These are phyloP conservation scores for Geosmithia morbida DNA, from an alignment of 2,329 filamentous ascomycete species.

Conservation along the genomic window DNA sequence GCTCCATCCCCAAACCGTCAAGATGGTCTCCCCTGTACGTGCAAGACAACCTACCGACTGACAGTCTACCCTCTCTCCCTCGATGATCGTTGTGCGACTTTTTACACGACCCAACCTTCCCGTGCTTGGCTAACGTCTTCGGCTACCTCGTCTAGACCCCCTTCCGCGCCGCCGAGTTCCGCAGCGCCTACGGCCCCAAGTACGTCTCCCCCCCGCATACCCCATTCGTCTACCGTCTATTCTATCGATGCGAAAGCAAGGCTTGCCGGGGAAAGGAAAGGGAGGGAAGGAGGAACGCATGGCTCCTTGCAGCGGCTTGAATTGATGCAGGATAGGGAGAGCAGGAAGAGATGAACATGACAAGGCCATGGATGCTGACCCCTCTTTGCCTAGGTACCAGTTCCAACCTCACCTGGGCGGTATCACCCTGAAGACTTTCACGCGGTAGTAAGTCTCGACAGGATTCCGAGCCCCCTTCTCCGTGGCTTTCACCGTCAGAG, in stretches of 20 bases:
- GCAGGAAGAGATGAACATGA: background rate
- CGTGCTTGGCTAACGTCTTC: background rate
- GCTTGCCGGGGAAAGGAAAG: too few relatives aligned
- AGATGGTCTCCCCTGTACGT: conserved; percentile 26
- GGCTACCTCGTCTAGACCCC: conserved; percentile 23
- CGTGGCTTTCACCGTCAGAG: too few relatives aligned
- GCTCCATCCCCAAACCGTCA: conserved; percentile 16
- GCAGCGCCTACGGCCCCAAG: conserved; percentile 53
- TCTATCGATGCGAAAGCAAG: background rate
- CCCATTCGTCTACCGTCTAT: background rate
- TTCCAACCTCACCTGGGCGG: conserved; percentile 40
- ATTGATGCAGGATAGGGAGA: background rate
- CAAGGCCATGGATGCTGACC: conserved; percentile 10
- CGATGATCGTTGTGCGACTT: too few relatives aligned
- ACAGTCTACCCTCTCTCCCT: too few relatives aligned
- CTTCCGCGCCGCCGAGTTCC: conserved; percentile 34
- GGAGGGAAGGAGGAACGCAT: too few relatives aligned
- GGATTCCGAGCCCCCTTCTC: too few relatives aligned
- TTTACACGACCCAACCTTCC: background rate
- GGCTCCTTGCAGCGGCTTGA: too few relatives aligned
- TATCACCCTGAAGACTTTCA: conserved; percentile 30
- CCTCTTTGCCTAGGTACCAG: conserved; percentile 12
- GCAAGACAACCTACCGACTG: background rate
- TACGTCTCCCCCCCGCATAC: conserved; percentile 20
- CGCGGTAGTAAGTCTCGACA: conserved; percentile 36